Conservation (phyloP, 2,329 filamentous ascomycete genomes). For the Chrysoporthe austroafricana region DNA sequence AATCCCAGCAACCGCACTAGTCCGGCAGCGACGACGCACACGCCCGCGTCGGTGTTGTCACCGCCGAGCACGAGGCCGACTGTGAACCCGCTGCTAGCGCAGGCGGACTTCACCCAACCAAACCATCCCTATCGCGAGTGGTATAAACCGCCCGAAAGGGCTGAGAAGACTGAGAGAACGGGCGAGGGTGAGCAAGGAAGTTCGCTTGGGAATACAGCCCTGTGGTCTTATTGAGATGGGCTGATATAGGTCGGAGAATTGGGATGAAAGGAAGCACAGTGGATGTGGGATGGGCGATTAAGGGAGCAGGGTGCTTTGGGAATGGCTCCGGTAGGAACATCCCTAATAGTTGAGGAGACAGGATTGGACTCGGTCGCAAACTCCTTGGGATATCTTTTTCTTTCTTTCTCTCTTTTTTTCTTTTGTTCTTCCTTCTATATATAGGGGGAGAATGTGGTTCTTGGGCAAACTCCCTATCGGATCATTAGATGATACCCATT, state of each 20-base stretch:
- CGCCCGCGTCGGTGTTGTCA: conserved; percentile 21
- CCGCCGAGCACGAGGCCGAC: conserved; percentile 43
- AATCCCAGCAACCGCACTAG: conserved; percentile 24
- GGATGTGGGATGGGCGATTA: background rate
- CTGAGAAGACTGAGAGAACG: conserved; percentile 33
- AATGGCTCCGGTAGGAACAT: background rate
- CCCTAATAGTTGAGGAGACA: background rate
- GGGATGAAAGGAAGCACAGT: background rate
- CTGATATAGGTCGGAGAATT: background rate
- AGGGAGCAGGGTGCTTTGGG: too few relatives aligned
- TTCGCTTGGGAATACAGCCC: conserved; percentile 16
- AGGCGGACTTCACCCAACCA: conserved; percentile 74
- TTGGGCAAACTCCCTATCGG: background rate
- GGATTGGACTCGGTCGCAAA: too few relatives aligned
- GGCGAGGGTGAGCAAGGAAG: background rate
- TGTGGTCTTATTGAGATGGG: conserved; percentile 24
- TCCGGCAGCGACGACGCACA: conserved; percentile 22
- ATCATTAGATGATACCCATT: conserved; percentile 16
- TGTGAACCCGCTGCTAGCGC: conserved; percentile 70
- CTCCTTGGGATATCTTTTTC: background rate
- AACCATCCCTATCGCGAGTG: conserved; percentile 82
- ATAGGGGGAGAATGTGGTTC: background rate
- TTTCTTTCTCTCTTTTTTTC: background rate
- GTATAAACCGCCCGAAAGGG: conserved; percentile 71
- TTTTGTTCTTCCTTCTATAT: background rate